Base-by-base conservation (phyloP, 306 rosid species). In the Leucaena leucocephala region DNA sequence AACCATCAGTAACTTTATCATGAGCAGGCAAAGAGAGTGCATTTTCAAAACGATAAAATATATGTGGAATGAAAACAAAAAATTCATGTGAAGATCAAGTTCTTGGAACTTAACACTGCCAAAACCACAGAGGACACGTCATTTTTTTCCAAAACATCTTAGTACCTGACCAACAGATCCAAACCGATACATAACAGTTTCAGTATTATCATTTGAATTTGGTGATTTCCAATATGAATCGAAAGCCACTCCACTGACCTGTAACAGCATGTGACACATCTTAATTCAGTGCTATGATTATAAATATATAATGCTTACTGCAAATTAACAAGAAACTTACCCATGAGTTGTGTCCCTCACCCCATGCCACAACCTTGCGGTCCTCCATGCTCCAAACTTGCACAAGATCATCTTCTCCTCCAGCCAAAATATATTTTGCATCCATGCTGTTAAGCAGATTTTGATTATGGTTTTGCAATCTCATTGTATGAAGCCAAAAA, bases 341-440 rank as follows among this genome's bases (percentile, higher is more conserved):
- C 99, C 99, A 96, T 71, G 99, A 93, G 75, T 82, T 93, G 83
- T 96, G 99, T 21, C 99, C 99, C 87, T 96, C 99, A 40, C 99
- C 97, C 99, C 99, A 93, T 52, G 99, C 99, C 59, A 96, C 97
- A 82, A 96, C 91, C 84, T 93, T 96, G 49, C 98, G 91, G 84
- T 93, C 98, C 85, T 93, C 98, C 94, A 93, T 90, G 88, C 99
- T 91, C 99, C 99, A 96, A 80, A 96, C 94, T 82, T 94, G 97
- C 83, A 96, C 98, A 63, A 96, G 84, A 91, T 96, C 99, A 58
- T 96, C 99, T 91, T 96, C 99, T 50, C 99, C 99, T 65, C 99
- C 99, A 34, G 99, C 88, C 88, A 96, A 88, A 82, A 96, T 83
- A 83, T 95, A 95, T 79, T 95, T 95, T 80, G 98, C 93, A 83